phyloP scores from a whole-genome alignment of 2,329 filamentous ascomycete species.

The Dothideomycetidae sp. region DNA sequence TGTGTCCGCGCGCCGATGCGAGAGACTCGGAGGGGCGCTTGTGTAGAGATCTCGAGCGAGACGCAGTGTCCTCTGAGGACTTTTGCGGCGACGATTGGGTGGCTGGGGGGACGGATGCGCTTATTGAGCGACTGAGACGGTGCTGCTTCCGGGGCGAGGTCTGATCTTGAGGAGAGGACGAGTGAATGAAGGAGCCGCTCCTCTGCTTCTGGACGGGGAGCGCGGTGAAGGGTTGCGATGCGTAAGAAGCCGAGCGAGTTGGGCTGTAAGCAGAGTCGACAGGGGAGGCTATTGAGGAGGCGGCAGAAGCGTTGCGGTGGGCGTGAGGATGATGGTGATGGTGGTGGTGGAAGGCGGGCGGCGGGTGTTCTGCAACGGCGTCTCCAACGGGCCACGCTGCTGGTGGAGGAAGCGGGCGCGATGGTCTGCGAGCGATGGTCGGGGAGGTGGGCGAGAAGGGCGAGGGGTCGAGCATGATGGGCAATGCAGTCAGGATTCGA shows the following conservation, averaged over 20 bases:
- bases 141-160: conserved; percentile 11
- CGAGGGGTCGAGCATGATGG: conserved; percentile 16
- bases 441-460: conserved; percentile 10
- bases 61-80: conserved; percentile 18
- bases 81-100: conserved; percentile 16
- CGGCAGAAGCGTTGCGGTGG: conserved; percentile 5
- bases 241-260: conserved; percentile 2
- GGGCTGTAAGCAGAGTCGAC: conserved; percentile 9
- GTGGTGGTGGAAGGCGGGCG: conserved; percentile 7
- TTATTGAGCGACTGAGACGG: conserved; percentile 13
- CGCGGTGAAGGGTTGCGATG: conserved; percentile 5
- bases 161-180: conserved; percentile 4
- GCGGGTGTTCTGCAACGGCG: conserved; percentile 8
- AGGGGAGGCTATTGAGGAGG: conserved; percentile 6
- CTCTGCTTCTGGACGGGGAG: conserved; percentile 5
- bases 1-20: conserved; percentile 1
- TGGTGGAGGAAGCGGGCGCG: conserved; percentile 5
- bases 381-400: conserved; percentile 5
- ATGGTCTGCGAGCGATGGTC: conserved; percentile 7
- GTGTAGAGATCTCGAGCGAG: neutral
- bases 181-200: conserved; percentile 5
- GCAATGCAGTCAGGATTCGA: conserved; percentile 30
- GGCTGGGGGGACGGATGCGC: conserved; percentile 11
- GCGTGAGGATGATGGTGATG: neutral
- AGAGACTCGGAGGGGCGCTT: neutral